A percentile compares a stretch with the other conserved stretches of the same genome.
These are phyloP conservation scores for Calonectria fujianensis DNA, from an alignment of 2,329 filamentous ascomycete genomes.

Conservation along the genomic window DNA sequence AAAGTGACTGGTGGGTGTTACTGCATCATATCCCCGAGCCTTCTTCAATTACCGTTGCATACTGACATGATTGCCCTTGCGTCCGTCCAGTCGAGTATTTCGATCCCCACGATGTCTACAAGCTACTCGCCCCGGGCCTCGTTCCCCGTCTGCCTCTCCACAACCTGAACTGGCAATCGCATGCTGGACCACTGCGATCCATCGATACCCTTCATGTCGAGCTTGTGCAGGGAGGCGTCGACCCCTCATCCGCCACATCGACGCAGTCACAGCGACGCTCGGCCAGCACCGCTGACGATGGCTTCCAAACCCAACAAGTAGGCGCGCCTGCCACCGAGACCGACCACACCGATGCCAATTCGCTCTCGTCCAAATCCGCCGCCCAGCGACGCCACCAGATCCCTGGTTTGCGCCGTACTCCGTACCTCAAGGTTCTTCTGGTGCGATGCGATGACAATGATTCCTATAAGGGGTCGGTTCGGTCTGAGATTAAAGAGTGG, in stretches of 20 bases:
- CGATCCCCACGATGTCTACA: conserved; percentile 93
- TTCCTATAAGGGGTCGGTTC: conserved; percentile 87
- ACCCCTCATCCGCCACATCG: conserved; percentile 63
- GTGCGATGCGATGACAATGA: conserved; percentile 97
- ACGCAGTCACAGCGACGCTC: conserved; percentile 58
- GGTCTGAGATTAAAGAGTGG: conserved; percentile 91
- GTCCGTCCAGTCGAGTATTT: conserved; percentile 87
- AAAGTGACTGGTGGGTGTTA: conserved; percentile 82
- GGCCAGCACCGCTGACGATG: conserved; percentile 70
- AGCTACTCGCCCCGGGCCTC: conserved; percentile 85
- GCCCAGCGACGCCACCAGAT: conserved; percentile 88
- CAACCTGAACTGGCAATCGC: conserved; percentile 98
- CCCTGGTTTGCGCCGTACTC: conserved; percentile 91
- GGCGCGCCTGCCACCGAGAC: conserved; percentile 63
- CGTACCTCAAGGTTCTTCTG: conserved; percentile 93
- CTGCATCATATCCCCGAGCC: neutral
- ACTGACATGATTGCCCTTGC: conserved; percentile 49
- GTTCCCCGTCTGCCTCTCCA: conserved; percentile 87
- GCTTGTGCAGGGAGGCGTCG: conserved; percentile 79
- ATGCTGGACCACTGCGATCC: conserved; percentile 90
- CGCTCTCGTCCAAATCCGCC: conserved; percentile 58
- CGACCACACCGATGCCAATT: conserved; percentile 62
- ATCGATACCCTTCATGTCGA: conserved; percentile 96
- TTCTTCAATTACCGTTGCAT: neutral
- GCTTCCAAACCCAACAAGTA: conserved; percentile 75